Conservation (phyloP, 1,284 basidiomycete species). For the Thelephora terrestris region DNA sequence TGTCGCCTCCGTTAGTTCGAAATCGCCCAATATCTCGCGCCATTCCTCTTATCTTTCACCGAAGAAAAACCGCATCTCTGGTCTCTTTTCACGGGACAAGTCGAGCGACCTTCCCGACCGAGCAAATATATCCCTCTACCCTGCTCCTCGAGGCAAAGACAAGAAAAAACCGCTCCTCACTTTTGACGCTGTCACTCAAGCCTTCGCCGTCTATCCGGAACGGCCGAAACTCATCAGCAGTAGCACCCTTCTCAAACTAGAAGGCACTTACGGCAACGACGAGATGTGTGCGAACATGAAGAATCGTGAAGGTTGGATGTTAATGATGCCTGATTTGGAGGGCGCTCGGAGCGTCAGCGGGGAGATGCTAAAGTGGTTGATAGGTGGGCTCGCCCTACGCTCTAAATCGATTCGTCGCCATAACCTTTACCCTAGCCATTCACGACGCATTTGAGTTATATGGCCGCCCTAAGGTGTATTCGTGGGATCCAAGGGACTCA, state of each 20-base stretch:
- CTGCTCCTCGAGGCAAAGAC: constrained; percentile 57
- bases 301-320: constrained; percentile 67
- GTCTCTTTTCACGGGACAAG: constrained; percentile 46
- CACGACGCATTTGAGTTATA: constrained; percentile 86
- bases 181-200: constrained; percentile 49
- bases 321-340: constrained; percentile 79
- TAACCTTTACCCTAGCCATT: constrained; percentile 40
- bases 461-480: constrained; percentile 74
- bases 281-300: constrained; percentile 54
- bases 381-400: constrained; percentile 42
- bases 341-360: constrained; percentile 37
- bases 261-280: constrained; percentile 73
- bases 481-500: constrained; percentile 78
- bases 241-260: constrained; percentile 84
- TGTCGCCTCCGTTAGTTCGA: constrained; percentile 25
- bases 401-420: constrained; percentile 5
- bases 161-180: constrained; percentile 56
- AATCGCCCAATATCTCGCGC: constrained; percentile 10
- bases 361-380: constrained; percentile 93
- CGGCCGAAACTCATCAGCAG: constrained; percentile 83
- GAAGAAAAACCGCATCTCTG: constrained; percentile 60
- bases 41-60: constrained; percentile 4
- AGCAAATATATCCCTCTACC: constrained; percentile 45
- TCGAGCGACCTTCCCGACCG: constrained; percentile 15
- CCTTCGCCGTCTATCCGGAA: constrained; percentile 90